Base-by-base conservation (phyloP, 2,329 filamentous ascomycete genomes). In the Hypoxylon sp. region DNA sequence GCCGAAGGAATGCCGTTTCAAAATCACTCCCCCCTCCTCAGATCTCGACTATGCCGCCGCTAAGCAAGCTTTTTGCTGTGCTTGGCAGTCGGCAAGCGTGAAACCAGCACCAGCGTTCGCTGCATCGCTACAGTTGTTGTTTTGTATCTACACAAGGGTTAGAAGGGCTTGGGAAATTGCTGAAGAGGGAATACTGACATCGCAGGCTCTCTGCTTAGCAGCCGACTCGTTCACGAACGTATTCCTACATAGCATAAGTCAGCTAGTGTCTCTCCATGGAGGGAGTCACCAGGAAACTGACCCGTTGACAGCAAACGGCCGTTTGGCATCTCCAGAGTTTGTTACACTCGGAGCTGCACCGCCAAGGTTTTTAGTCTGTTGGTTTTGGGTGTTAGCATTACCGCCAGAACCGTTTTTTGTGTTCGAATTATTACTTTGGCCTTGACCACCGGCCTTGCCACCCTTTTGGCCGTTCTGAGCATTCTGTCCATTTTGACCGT, bases 121-220 rank as follows among this genome's bases (percentile, higher is more conserved):
- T 29, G 84, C 84, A 69, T 88, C 80, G 11, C 85, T 81, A 74
- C 89, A 92, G 2, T 77, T 79, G 73, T 90, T 91, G 80, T 88
- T 86, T 80, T 91, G 88, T 65, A 89, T 85, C 67, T 68, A n/a
- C 8, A 4, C 2, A 1, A 57, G 37, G 5, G 42, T 63, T 53
- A 65, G 64, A 19, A 24, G 13, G n/a, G 44, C 10, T 6, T 17
- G 17, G 2, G 19, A 47, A 15, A 52, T 10, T 17, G 5, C 1
- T 8, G 2, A 46, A 27, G 24, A 13, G 13, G 11, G 10, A 24
- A 47, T 53, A 65, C 68, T 68, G 19, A 70, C 70, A 67, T 88
- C 84, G 75, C 89, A 92, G 37, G 87, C 85, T 51, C 89, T 83
- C 78, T 89, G 85, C 44, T 86, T 79, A 19, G 89, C 89, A 8